phyloP scores from a whole-genome alignment of 768 basidiomycete genomes.

The Crassisporium funariophilum region DNA sequence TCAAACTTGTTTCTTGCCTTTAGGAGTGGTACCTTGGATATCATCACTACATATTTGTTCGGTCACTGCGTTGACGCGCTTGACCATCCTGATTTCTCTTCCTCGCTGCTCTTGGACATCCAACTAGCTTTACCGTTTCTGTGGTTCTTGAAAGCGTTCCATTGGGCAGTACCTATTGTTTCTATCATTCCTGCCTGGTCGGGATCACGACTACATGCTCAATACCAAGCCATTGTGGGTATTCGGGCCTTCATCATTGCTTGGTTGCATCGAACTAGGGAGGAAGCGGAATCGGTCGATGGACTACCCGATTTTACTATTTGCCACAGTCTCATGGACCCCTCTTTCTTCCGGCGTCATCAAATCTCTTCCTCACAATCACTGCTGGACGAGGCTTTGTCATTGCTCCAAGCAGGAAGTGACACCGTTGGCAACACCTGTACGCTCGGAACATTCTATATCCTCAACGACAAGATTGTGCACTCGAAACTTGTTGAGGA shows the following conservation, averaged over 20 bases:
- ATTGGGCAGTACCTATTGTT: constrained; percentile 23
- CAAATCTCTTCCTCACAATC: constrained; percentile 5
- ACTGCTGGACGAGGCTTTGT: constrained; percentile 35
- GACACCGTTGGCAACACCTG: constrained; percentile 42
- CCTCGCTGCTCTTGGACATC: constrained; percentile 35
- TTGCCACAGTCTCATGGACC: constrained; percentile 18
- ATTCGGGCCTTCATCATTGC: constrained; percentile 19
- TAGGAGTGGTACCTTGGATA: constrained; percentile 43
- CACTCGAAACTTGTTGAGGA: constrained; percentile 32
- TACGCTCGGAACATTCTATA: constrained; percentile 38
- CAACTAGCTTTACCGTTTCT: constrained; percentile 29
- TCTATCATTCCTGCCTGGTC: constrained; percentile 18
- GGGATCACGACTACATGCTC: constrained; percentile 10
- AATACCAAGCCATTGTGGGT: constrained; percentile 17
- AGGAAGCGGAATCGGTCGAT: constrained; percentile 8
- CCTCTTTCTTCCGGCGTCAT: constrained; percentile 2
- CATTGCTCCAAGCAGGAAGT: constrained; percentile 40
- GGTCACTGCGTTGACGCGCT: constrained; percentile 33
- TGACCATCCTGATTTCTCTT: constrained; percentile 33
- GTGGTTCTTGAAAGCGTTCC: constrained; percentile 34
- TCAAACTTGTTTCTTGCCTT: constrained; percentile 43
- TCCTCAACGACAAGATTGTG: constrained; percentile 33
- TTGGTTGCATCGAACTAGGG: constrained; percentile 8
- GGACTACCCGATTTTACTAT: constrained; percentile 11
- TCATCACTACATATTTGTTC: constrained; percentile 46